Evolutionary conservation across 2,329 filamentous ascomycete genomes (phyloP), one percentile per base, ranked within the genome.

Genomic region (Emmonsiellopsis sp.): DNA sequence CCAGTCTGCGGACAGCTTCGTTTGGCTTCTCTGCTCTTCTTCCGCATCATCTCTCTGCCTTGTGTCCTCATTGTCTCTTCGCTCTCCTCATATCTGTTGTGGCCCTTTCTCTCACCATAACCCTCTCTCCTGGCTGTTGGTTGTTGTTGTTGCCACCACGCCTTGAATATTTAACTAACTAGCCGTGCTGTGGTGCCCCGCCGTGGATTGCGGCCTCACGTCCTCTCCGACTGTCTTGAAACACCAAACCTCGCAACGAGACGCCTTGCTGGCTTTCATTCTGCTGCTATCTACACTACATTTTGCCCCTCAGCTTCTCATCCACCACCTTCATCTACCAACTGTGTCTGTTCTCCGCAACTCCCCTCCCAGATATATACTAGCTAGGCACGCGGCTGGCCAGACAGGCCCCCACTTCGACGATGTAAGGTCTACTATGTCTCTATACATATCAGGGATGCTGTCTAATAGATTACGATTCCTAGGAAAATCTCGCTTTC

Each of bases 401-500:
- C 21, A 10, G 39, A 51, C 21, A 10, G 49, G 39, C 13, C 32
- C 37, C 17, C 39, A 9, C 9, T 31, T 31, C n/a, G 27, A 34
- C 49, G 3, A 51, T 51, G 49, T 51, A 32, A 51, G 49, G 17
- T 51, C 39, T n/a, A 8, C 9, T 32, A 31, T 17, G 27, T 2
- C 11, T 11, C 8, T 14, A 37, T 3, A 36, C 11, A 21, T 17
- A 49, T 3, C 21, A 17, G 10, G 44, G 34, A 37, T 40, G 13
- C 31, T 6, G 10, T 14, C 11, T 39, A 36, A 27, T 48, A 11
- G 17, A 39, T 37, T 13, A 49, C 46, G 9, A 27, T 33, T 49
- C 27, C 34, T 61, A 95, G 89, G 90, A 87, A 85, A 71, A 86
- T 95, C 73, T 93, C 89, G 51, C 83, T 95, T 71, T 88, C 82